Base-by-base conservation (phyloP, 257 asterid species). In the Lantana camara region DNA sequence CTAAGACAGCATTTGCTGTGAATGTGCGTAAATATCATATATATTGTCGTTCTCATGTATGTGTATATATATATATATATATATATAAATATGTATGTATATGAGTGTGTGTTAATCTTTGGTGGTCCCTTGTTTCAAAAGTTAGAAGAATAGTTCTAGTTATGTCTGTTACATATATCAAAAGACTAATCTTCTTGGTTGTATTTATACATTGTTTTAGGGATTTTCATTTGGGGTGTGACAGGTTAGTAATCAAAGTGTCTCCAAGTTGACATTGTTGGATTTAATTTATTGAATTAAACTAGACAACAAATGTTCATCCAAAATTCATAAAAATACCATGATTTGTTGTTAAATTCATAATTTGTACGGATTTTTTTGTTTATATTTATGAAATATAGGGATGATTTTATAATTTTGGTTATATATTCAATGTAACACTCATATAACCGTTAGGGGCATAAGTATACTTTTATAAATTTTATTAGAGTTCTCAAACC, bases 1-100 rank as follows among this genome's bases (percentile, higher is more conserved):
- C 70, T 17, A 32, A 70, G 63, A 32, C 73, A 66, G 73, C 21
- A 67, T 35, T 70, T 61, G 69, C 53, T 59, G 23, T 15, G 29
- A 2, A 5, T 48, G 34, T 24, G 23, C 9, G 4, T 53, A 1
- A 23, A 24, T 24, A 15, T 64, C 23, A 34, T n/a, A n/a, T n/a
- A 22, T 63, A 5, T 38, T 9, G 11, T 38, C 45, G 11, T 38
- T 9, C 17, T 38, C 45, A 11, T 11, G 12, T 3, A 12, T 52
- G 24, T 41, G 27, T 34, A 21, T 5, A 16, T 52, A 20, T 53
- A 42, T 37, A 30, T 15, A 57, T n/a, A 44, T 24, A 10, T 15
- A 24, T 4, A 5, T 2, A 7, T 23, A 4, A n/a, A 42, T 24
- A 17, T 29, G 16, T 65, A 30, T 30, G 35, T 30, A 7, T 30